Base-by-base conservation (phyloP, 1,284 basidiomycete species). In the Trametes sp. region DNA sequence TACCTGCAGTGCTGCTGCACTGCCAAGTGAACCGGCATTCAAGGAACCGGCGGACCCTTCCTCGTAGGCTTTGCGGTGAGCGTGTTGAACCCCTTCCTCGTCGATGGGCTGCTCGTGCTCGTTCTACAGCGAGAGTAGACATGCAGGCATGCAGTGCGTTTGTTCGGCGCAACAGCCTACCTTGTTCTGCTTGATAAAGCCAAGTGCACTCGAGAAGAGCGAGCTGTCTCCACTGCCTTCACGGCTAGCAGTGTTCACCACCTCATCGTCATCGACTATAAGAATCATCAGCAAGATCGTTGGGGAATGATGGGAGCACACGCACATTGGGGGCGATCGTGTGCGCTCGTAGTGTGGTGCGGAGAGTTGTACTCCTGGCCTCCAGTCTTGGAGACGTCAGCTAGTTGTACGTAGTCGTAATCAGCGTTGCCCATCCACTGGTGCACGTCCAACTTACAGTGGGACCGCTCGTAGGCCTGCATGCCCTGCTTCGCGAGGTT, bases 1-100 rank as follows among this genome's bases (percentile, higher is more conserved):
- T 68, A 87, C 91, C 82, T 94, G 85, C 68, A 93, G 63, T 29
- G 91, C 91, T 24, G 91, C 90, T n/a, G 92, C 92, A 59, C 87
- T 82, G 31, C 92, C 91, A 62, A 94, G 76, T 14, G 84, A 82
- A 45, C 80, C 76, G 3, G 92, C 87, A 66, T 79, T 82, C 70
- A 93, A 64, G 46, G 74, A 77, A 50, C 80, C 74, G 0, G 82
- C 78, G 51, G 84, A 80, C 31, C 81, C 82, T 56, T 87, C 71
- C 2, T 81, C 71, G 73, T 90, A 91, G 0, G 83, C 90, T 71
- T 85, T 72, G 44, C 84, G 72, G 74, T 94, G 90, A 16, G 87
- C 84, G 16, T 79, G 68, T 57, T 81, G 85, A 66, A 90, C 86
- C 10, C 80, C 76, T n/a, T 88, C 80, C 71, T 94, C 92, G 72